These are phyloP conservation scores for Nakazawaea pomicola DNA, from an alignment of 805 yeast species.

Conservation along the genomic window DNA sequence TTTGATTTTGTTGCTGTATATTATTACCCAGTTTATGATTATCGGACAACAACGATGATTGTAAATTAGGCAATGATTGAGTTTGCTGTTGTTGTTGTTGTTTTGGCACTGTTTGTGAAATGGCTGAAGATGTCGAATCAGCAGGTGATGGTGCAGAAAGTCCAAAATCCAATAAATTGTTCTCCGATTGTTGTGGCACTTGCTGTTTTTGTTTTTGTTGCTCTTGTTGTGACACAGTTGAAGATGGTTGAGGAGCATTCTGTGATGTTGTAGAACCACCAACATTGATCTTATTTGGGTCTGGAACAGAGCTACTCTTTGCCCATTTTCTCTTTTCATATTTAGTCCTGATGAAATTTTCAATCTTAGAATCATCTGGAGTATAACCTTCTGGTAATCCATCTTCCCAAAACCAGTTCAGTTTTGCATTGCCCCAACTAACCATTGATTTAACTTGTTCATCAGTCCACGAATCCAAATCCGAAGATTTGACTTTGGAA, in stretches of 20 bases:
- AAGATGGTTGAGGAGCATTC: slow-evolving; percentile 8
- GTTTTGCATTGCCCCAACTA: slow-evolving; percentile 78
- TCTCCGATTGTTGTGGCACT: slow-evolving; percentile 14
- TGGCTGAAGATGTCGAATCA: slow-evolving; percentile 1
- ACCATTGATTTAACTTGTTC: slow-evolving; percentile 82
- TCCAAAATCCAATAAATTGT: slow-evolving; percentile 24
- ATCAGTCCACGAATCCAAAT: slow-evolving; percentile 94
- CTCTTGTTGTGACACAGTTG: not conserved
- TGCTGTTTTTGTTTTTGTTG: too few species aligned
- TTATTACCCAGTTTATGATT: slow-evolving; percentile 1
- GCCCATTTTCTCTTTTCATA: slow-evolving; percentile 91
- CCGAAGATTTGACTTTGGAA: slow-evolving; percentile 87
- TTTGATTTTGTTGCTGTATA: not conserved
- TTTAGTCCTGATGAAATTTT: slow-evolving; percentile 86
- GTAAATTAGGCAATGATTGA: slow-evolving; percentile 11
- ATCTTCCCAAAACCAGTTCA: slow-evolving; percentile 82
- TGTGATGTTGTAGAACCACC: not conserved
- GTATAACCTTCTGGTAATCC: slow-evolving; percentile 62
- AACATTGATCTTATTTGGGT: slow-evolving; percentile 40
- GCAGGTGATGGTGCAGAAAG: slow-evolving; percentile 23
- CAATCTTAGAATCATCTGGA: slow-evolving; percentile 82
- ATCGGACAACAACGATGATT: slow-evolving; percentile 12
- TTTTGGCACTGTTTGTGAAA: slow-evolving; percentile 4
- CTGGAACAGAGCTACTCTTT: slow-evolving; percentile 48
- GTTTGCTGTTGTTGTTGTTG: slow-evolving; percentile 6